A percentile compares a stretch with the other conserved stretches of the same genome.
Evolutionary conservation across 2,329 filamentous ascomycete species (phyloP).

Genomic region (Myriangium duriaei): DNA sequence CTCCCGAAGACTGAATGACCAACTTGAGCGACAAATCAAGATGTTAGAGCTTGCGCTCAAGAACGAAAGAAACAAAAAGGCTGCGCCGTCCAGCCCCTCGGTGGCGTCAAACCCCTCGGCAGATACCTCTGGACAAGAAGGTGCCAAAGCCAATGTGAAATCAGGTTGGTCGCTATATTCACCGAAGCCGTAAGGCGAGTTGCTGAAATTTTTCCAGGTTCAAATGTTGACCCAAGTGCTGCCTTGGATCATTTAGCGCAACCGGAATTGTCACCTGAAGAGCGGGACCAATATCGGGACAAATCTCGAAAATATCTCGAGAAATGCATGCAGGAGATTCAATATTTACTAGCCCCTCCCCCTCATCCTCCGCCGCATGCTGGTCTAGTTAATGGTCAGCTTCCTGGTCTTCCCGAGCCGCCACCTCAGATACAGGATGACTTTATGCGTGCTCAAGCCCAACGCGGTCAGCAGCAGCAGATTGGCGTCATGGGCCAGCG

Average conservation of each 20-base stretch:
- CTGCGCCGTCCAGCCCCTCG: conserved; percentile 1
- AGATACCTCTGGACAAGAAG: conserved; percentile 14
- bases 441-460: conserved; percentile 43
- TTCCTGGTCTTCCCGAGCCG: conserved; percentile 32
- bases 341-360: conserved; percentile 55
- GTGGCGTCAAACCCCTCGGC: conserved; percentile 14
- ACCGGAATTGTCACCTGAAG: conserved; percentile 34
- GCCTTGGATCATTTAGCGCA: conserved; percentile 21
- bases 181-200: too few relatives aligned
- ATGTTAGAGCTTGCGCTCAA: conserved; percentile 83
- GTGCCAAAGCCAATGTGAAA: too few relatives aligned
- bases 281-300: conserved; percentile 47
- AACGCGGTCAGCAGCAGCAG: conserved; percentile 45
- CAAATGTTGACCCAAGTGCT: background rate
- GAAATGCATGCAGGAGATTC: conserved; percentile 56
- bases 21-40: conserved; percentile 76
- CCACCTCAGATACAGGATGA: conserved; percentile 18
- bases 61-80: conserved; percentile 57
- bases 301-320: conserved; percentile 51
- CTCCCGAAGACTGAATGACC: conserved; percentile 77
- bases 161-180: too few relatives aligned
- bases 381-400: conserved; percentile 19
- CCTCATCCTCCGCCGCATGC: conserved; percentile 44
- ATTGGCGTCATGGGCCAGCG: conserved; percentile 23
- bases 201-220: background rate